phyloP scores from a whole-genome alignment of 805 yeast species.

The Yarrowia yakushimensis region DNA sequence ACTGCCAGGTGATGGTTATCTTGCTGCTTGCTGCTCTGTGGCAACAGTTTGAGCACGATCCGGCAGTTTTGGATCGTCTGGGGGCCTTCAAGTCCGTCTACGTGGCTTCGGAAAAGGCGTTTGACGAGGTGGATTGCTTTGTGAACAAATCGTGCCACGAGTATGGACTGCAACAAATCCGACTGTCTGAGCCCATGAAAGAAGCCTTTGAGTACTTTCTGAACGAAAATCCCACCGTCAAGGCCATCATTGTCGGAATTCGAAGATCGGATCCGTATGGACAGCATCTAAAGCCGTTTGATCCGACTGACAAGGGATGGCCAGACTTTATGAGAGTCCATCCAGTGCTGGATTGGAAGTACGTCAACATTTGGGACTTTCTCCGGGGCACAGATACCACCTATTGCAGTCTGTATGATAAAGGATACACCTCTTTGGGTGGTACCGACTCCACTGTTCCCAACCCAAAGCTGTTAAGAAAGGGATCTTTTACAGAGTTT shows the following conservation, averaged over 20 bases:
- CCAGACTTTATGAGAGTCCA: slow-evolving; percentile 80
- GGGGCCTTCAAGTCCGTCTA: slow-evolving; percentile 57
- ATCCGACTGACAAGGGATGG: slow-evolving; percentile 86
- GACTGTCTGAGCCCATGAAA: slow-evolving; percentile 48
- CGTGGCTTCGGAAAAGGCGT: slow-evolving; percentile 70
- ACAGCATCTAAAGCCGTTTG: slow-evolving; percentile 52
- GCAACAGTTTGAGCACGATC: slow-evolving; percentile 31
- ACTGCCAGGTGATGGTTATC: slow-evolving; percentile 84
- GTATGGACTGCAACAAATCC: slow-evolving; percentile 52
- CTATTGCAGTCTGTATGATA: slow-evolving; percentile 74
- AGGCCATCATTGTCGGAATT: slow-evolving; percentile 82
- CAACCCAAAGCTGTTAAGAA: slow-evolving; percentile 56
- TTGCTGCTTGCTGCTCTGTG: slow-evolving; percentile 58
- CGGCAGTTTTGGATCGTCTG: slow-evolving; percentile 28
- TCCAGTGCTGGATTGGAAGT: slow-evolving; percentile 86
- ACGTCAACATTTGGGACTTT: slow-evolving; percentile 78
- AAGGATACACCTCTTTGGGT: slow-evolving; percentile 88
- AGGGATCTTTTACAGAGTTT: slow-evolving; percentile 32
- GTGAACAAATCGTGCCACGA: slow-evolving; percentile 50
- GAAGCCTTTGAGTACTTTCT: slow-evolving; percentile 68
- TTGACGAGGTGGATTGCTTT: slow-evolving; percentile 65
- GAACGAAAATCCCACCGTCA: slow-evolving; percentile 48
- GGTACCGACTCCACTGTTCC: slow-evolving; percentile 65
- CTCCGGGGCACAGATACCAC: slow-evolving; percentile 53
- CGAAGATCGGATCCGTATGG: slow-evolving; percentile 88